phyloP scores from a whole-genome alignment of 2,329 filamentous ascomycete species.

The Colletotrichum salicis region DNA sequence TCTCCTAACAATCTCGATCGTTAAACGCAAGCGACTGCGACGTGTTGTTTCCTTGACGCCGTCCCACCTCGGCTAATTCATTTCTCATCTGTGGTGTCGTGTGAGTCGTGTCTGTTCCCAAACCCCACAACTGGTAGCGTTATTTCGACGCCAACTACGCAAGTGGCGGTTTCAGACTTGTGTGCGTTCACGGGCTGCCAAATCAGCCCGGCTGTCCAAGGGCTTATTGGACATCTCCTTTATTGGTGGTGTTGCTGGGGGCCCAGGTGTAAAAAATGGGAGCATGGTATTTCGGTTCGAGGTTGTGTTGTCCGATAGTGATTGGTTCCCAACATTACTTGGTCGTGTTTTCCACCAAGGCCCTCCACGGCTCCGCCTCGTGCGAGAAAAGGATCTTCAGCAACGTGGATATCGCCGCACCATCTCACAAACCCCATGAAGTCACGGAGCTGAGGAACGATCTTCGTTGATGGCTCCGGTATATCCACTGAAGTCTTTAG shows the following conservation, averaged over 20 bases:
- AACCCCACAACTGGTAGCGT: background rate
- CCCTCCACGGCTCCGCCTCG: background rate
- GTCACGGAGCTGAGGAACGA: background rate
- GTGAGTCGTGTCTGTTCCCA: too few species aligned
- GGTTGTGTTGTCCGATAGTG: background rate
- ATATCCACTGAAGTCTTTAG: too few species aligned
- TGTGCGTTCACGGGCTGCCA: background rate
- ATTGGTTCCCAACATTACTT: background rate
- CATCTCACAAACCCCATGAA: too few species aligned
- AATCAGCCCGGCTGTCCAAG: background rate
- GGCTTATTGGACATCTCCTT: background rate
- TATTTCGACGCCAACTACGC: slow-evolving; percentile 22
- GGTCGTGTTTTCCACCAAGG: background rate
- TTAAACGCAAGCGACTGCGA: background rate
- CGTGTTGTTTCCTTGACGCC: background rate
- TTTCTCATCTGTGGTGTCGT: background rate
- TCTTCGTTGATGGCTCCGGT: background rate
- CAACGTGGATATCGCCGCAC: background rate
- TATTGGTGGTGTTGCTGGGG: background rate
- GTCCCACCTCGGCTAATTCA: background rate
- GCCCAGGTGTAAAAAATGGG: background rate
- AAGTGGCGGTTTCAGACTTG: slow-evolving; percentile 31
- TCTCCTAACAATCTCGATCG: background rate
- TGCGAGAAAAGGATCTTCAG: background rate
- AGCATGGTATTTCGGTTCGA: background rate